Evolutionary conservation across 257 asterid genomes (phyloP).

Genomic region (Salvia miltiorrhiza): DNA sequence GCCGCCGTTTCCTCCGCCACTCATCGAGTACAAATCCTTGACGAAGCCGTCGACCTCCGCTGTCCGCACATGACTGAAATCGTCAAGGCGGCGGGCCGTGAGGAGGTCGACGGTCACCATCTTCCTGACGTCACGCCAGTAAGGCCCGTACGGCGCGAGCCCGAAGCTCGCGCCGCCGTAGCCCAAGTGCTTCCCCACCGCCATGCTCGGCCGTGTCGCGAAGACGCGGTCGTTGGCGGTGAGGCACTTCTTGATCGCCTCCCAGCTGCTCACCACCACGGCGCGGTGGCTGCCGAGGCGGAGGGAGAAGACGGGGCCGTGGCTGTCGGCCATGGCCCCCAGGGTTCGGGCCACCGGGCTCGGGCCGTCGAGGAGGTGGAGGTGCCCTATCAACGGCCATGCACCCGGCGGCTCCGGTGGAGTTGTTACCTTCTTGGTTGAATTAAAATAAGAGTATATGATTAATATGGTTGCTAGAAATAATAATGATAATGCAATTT

Average conservation of each 20-base stretch:
- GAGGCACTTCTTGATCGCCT: constrained; percentile 46
- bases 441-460: neutral
- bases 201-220: constrained; percentile 39
- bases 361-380: too few species aligned
- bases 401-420: constrained; percentile 52
- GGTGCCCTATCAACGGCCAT: constrained; percentile 64
- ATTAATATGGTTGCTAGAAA: constrained; percentile 4
- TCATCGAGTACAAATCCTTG: constrained; percentile 24
- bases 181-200: constrained; percentile 34
- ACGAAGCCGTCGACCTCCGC: constrained; percentile 33
- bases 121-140: constrained; percentile 56
- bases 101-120: constrained; percentile 47
- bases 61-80: constrained; percentile 35
- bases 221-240: constrained; percentile 48
- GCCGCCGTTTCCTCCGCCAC: neutral
- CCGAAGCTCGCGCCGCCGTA: constrained; percentile 35
- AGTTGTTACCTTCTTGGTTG: neutral
- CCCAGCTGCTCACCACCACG: constrained; percentile 51
- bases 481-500: neutral
- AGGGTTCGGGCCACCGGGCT: constrained; percentile 38
- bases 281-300: constrained; percentile 42
- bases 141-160: constrained; percentile 48
- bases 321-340: constrained; percentile 51
- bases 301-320: constrained; percentile 57
- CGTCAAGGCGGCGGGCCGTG: constrained; percentile 34